Conservation (phyloP, 2,329 filamentous ascomycete genomes). For the Aureobasidium uvarum region DNA sequence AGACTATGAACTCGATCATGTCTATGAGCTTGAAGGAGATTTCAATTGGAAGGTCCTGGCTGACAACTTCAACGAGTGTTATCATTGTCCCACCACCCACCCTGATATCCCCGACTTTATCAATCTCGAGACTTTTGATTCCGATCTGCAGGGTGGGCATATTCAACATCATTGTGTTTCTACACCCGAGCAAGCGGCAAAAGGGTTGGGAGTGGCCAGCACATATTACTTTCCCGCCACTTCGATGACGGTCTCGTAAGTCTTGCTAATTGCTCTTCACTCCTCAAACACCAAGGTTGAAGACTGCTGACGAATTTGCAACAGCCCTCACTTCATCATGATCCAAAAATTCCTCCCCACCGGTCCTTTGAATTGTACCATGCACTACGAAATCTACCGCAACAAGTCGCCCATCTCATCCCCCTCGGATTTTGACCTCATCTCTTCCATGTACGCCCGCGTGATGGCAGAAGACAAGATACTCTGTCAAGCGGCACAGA, state of each 20-base stretch:
- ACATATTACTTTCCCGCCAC: slow-evolving; percentile 55
- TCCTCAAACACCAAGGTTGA: no score
- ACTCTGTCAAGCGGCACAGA: slow-evolving; percentile 60
- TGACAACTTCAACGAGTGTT: slow-evolving; percentile 63
- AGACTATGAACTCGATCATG: slow-evolving; percentile 57
- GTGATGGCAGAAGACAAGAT: slow-evolving; percentile 65
- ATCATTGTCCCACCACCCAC: slow-evolving; percentile 61
- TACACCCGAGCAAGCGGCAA: slow-evolving; percentile 50
- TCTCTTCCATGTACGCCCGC: slow-evolving; percentile 61
- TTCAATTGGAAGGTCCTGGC: slow-evolving; percentile 60
- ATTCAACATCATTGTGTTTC: slow-evolving; percentile 51
- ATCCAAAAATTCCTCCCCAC: slow-evolving; percentile 61
- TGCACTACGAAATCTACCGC: slow-evolving; percentile 63
- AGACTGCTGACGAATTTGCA: no score
- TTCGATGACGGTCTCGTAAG: slow-evolving; percentile 53
- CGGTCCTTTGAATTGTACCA: slow-evolving; percentile 51
- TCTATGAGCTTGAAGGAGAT: slow-evolving; percentile 55
- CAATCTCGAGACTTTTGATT: slow-evolving; percentile 55
- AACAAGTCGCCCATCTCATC: slow-evolving; percentile 58
- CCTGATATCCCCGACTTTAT: slow-evolving; percentile 57
- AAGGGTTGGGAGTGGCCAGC: slow-evolving; percentile 48
- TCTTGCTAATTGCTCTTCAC: background rate
- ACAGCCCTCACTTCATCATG: slow-evolving; percentile 60
- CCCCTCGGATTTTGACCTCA: slow-evolving; percentile 58
- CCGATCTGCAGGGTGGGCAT: slow-evolving; percentile 51